Base-by-base conservation (phyloP, 345 rosid species). In the Orychophragmus violaceus region DNA sequence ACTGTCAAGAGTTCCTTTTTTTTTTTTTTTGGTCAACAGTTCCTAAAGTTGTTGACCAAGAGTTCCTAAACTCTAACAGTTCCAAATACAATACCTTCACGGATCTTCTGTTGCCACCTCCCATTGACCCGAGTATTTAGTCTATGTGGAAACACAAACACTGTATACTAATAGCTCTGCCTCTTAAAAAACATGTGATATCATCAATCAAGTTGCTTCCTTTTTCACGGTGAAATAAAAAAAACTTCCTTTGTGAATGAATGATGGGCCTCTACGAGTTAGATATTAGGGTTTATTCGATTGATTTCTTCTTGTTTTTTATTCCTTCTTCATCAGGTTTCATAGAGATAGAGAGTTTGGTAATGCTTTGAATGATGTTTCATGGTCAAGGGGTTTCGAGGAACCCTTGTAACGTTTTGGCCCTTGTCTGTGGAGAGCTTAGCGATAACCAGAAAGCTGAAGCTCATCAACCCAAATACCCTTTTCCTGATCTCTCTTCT, bases 321-420 rank as follows among this genome's bases (percentile, higher is more conserved):
- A 30, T 35, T 53, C 12, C 16, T 4, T 16, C 44, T 33, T 28
- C 45, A 25, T 44, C 59, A 4, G 25, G 55, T 22, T 58, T 35
- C 48, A 14, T 19, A 25, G 22, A 28, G 50, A 36, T 1, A 35
- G 5, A 35, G 5, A 37, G 70, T 68, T 82, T 19, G 76, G 91
- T 81, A 46, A 85, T 86, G 91, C 78, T 66, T 70, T 65, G 72
- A 77, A 91, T 82, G 91, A 94, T 94, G 97, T 87, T 84, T 87
- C 90, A 83, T 83, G 87, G 85, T 68, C 96, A 87, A 88, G 86
- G 93, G 77, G 81, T 91, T 80, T 85, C 85, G 68, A 87, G 96
- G 79, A 87, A 82, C 81, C 88, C 82, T 78, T 95, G 97, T 78
- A 80, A 83, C 78, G 84, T 91, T 51, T 84, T 95, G 69, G 95